Evolutionary conservation across 345 rosid species (phyloP), one percentile per base, ranked within the genome.

Genomic region (Balakata baccata): DNA sequence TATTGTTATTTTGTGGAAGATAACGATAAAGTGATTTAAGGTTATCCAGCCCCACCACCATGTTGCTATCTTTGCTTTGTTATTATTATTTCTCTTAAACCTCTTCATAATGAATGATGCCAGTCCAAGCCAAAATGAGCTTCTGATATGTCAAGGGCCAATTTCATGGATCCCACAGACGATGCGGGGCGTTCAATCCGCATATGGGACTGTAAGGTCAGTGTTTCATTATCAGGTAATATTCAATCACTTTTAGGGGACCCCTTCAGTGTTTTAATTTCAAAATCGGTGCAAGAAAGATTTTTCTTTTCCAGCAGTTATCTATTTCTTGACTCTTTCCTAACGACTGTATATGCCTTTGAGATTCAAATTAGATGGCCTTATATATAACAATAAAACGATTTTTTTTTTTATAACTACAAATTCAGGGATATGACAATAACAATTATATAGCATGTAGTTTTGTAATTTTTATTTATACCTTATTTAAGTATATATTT

Each of bases 1-100:
- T 2, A 10, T 75, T 72, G 71, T 47, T 29, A 61, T 61, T n/a
- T n/a, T 11, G 18, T 38, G 77, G 43, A 57, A 69, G 60, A 57
- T 43, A 69, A 63, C 70, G 66, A 60, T 71, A 60, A 69, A 37
- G 41, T 37, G 54, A 22, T 69, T 51, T 72, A 69, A 78, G 82
- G 83, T 74, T 70, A 46, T 51, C 56, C 41, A 64, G 46, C 79
- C 84, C 86, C 80, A 83, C 71, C 45, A 7, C 81, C 84, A 74
- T 72, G 83, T 77, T 83, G 75, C 2, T 18, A 64, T 68, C 57
- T 54, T 50, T 61, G 5, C 53, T 20, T 11, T 13, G 2, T 29
- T 11, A n/a, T 37, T 49, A 6, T 17, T 18, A 53, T 18, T 23
- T 16, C 10, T 4, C 9, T 5, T 16, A 50, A n/a, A 23, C 20